Base-by-base conservation (phyloP, 2,329 filamentous ascomycete genomes). In the Aspergillus ochraceus region DNA sequence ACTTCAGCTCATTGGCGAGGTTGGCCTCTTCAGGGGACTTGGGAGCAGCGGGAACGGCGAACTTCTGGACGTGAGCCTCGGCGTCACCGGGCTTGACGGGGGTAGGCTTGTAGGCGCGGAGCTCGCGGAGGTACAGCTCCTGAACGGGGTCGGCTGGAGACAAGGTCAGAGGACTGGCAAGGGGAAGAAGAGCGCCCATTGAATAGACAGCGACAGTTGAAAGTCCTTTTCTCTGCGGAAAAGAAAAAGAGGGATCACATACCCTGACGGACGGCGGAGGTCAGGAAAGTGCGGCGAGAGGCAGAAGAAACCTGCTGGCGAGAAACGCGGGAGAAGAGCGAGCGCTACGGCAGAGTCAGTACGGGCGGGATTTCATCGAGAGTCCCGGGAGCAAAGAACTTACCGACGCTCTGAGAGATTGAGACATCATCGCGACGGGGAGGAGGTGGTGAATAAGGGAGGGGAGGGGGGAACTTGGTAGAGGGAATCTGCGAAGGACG, bases 51-150 rank as follows among this genome's bases (percentile, higher is more conserved):
- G 95, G 95, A 66, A 89, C 77, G 74, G 77, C 75, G 84, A 98
- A 99, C 78, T 88, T 91, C 78, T 95, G 90, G 71, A 98, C 95
- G 71, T 96, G 90, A 76, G 91, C 93, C 70, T 94, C 89, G 75
- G 93, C 84, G 75, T 98, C 95, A 72, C 87, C 86, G 66, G 92
- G 85, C 85, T 97, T 97, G 81, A 94, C 77, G 68, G 87, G 83
- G 59, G 90, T 83, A 66, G 88, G 83, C 87, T 98, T 98, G 90
- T 97, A 98, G 80, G 88, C 87, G 83, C 94, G 95, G 76, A 99
- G 88, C 82, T 98, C 93, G 79, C 89, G 90, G 71, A 99, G 88
- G 86, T 99, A 99, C 76, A 99, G 87, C 78, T 98, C 94, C 82
- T 98, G 95, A 72, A 99, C 91, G 74, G 97, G 88, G 80, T 99